phyloP scores from a whole-genome alignment of 805 yeast genomes.

The Hermanozyma aechmeae region DNA sequence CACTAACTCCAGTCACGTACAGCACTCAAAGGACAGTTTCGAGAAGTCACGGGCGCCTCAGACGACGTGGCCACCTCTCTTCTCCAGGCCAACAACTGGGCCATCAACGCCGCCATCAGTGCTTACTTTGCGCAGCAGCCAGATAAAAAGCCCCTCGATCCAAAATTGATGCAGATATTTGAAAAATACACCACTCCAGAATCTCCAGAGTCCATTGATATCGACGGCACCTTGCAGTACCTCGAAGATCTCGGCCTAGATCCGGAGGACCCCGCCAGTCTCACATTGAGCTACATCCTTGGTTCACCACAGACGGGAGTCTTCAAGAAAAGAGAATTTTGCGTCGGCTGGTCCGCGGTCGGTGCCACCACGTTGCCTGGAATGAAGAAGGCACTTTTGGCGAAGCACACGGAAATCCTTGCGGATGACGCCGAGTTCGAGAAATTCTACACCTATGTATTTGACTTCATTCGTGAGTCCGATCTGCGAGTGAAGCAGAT shows the following conservation, averaged over 20 bases:
- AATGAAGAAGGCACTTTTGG: slow-evolving; percentile 33
- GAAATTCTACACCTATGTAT: slow-evolving; percentile 62
- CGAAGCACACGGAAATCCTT: slow-evolving; percentile 2
- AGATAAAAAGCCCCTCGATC: slow-evolving; percentile 1
- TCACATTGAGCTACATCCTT: slow-evolving; percentile 63
- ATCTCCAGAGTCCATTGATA: slow-evolving; percentile 40
- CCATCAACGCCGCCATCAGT: slow-evolving; percentile 22
- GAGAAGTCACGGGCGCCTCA: slow-evolving; percentile 30
- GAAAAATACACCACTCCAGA: slow-evolving; percentile 21
- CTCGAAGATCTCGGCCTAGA: slow-evolving; percentile 58
- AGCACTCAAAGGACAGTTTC: slow-evolving; percentile 22
- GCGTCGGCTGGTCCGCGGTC: slow-evolving; percentile 46
- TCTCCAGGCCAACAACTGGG: slow-evolving; percentile 21
- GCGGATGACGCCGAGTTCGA: slow-evolving; percentile 37
- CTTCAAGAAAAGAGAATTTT: slow-evolving; percentile 41
- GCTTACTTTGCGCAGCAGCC: slow-evolving; percentile 12
- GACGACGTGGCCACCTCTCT: slow-evolving; percentile 24
- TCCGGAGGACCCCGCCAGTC: slow-evolving; percentile 66
- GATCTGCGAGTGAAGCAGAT: slow-evolving; percentile 43
- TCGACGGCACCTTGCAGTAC: slow-evolving; percentile 70
- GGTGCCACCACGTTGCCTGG: slow-evolving; percentile 21
- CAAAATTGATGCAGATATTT: slow-evolving; percentile 19
- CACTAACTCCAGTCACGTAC: slow-evolving; percentile 4
- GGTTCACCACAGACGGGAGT: slow-evolving; percentile 60
- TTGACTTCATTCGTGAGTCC: slow-evolving; percentile 52